phyloP scores from a whole-genome alignment of 75 land plant species.

The Cupressus sempervirens region DNA sequence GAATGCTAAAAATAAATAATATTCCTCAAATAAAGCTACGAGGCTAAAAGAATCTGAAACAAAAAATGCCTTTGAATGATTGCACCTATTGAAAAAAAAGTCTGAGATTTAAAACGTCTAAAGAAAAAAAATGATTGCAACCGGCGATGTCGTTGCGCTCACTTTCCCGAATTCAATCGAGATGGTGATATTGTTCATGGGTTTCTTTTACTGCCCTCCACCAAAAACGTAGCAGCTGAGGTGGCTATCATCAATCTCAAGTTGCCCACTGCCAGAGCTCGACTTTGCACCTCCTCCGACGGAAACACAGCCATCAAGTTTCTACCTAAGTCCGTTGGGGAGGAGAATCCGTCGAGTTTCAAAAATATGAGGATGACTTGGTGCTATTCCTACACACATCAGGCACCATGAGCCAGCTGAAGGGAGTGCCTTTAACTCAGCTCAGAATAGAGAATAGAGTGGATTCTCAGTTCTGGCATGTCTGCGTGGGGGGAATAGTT shows the following conservation, averaged over 20 bases:
- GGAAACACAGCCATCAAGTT: slow-evolving; percentile 1
- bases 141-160: slow-evolving; percentile 84
- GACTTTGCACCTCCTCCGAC: not conserved
- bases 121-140: too few species aligned
- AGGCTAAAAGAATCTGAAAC: too few species aligned
- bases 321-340: slow-evolving; percentile 16
- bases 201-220: slow-evolving; percentile 51
- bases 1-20: too few species aligned
- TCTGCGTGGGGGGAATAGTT: too few species aligned
- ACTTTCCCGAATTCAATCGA: slow-evolving; percentile 83
- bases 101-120: too few species aligned
- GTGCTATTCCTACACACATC: slow-evolving; percentile 98
- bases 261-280: slow-evolving; percentile 39
- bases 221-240: slow-evolving; percentile 66
- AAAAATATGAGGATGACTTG: slow-evolving; percentile 54
- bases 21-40: too few species aligned
- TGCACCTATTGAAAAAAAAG: too few species aligned
- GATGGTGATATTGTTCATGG: slow-evolving; percentile 82
- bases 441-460: too few species aligned
- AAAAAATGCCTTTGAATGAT: too few species aligned
- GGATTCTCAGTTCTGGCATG: too few species aligned
- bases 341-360: not conserved
- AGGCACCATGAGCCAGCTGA: slow-evolving; percentile 95
- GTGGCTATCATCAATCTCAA: slow-evolving; percentile 65
- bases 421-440: slow-evolving; percentile 90